These are phyloP conservation scores for Amylostereum areolatum DNA, from an alignment of 1,284 basidiomycete genomes.

Conservation along the genomic window DNA sequence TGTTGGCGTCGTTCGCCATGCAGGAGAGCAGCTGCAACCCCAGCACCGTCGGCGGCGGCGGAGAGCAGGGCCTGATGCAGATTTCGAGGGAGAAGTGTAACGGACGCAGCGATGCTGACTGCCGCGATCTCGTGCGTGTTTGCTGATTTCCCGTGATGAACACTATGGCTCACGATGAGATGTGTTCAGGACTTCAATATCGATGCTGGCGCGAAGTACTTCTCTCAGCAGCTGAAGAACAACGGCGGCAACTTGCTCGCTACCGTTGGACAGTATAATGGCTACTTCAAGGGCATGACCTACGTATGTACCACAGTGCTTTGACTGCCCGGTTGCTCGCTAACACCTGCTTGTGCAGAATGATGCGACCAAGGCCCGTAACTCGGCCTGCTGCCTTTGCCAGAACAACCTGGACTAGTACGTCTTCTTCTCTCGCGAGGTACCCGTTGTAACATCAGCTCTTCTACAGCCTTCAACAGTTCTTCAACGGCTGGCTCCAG, in stretches of 20 bases:
- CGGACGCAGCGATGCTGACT: constrained; percentile 57
- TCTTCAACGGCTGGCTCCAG: constrained; percentile 76
- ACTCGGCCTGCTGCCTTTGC: constrained; percentile 55
- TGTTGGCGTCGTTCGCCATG: constrained; percentile 84
- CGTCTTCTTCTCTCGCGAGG: constrained; percentile 19
- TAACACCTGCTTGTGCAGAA: constrained; percentile 24
- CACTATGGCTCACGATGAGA: neutral
- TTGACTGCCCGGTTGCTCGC: neutral
- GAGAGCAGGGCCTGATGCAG: constrained; percentile 86
- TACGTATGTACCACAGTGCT: constrained; percentile 32
- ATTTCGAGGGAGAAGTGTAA: constrained; percentile 76
- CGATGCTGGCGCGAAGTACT: constrained; percentile 53
- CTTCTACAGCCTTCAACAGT: constrained; percentile 60
- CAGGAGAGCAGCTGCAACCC: constrained; percentile 74
- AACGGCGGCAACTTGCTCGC: constrained; percentile 56
- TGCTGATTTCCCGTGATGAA: neutral
- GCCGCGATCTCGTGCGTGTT: constrained; percentile 53
- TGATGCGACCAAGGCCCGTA: constrained; percentile 54
- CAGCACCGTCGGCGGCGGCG: constrained; percentile 63
- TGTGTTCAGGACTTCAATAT: constrained; percentile 62
- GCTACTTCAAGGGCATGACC: constrained; percentile 65
- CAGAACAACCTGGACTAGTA: constrained; percentile 80
- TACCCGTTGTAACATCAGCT: neutral
- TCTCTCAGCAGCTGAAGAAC: constrained; percentile 44
- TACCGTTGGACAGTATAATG: constrained; percentile 75